Evolutionary conservation across 2,329 filamentous ascomycete genomes (phyloP).

Genomic region (Alternaria triticina): DNA sequence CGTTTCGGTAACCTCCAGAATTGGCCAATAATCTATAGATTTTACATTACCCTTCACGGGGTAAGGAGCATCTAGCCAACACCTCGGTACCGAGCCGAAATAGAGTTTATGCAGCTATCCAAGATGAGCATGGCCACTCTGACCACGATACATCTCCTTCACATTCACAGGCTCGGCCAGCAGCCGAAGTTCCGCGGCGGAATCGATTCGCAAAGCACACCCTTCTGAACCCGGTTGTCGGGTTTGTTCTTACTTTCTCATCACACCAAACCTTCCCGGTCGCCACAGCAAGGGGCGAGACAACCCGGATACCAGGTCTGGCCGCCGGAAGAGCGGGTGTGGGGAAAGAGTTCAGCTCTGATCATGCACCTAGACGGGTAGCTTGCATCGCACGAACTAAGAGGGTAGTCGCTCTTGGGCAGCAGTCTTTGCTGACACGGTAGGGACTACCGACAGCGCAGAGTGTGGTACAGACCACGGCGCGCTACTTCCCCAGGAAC

Average conservation of each 20-base stretch:
- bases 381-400: conserved; percentile 36
- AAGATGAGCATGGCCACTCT: neutral
- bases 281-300: conserved; percentile 35
- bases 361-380: conserved; percentile 35
- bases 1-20: neutral
- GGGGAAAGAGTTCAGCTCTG: conserved; percentile 36
- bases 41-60: neutral
- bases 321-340: conserved; percentile 35
- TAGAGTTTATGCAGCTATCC: neutral
- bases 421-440: neutral
- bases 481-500: neutral
- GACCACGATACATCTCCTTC: conserved; percentile 4
- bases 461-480: conserved; percentile 12
- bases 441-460: conserved; percentile 13
- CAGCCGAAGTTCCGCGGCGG: conserved; percentile 27
- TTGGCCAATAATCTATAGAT: neutral
- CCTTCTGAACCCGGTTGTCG: conserved; percentile 38
- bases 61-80: neutral
- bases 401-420: neutral
- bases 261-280: conserved; percentile 28
- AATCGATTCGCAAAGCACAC: conserved; percentile 29
- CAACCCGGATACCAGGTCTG: conserved; percentile 34
- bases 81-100: neutral
- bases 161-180: conserved; percentile 32
- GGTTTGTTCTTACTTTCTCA: conserved; percentile 28